phyloP scores from a whole-genome alignment of 768 basidiomycete genomes.

The Lactarius sanguifluus region DNA sequence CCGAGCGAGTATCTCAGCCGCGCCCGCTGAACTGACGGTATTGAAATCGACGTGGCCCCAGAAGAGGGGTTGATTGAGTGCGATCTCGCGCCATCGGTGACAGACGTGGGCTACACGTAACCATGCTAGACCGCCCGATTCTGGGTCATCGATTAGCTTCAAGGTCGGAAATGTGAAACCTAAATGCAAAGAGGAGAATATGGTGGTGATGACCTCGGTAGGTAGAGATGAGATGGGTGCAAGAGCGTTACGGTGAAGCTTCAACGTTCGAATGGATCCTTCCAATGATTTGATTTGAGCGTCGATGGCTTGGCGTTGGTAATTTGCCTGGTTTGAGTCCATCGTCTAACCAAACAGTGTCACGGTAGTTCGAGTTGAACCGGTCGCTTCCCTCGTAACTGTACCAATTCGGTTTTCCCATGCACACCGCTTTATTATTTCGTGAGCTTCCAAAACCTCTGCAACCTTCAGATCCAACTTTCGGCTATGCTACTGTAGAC shows the following conservation, averaged over 20 bases:
- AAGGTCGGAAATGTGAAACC: neutral
- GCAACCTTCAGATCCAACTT: too few species aligned
- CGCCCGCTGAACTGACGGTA: neutral
- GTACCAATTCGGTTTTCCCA: too few species aligned
- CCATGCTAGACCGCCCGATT: neutral
- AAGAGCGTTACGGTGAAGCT: neutral
- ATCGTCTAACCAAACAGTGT: neutral
- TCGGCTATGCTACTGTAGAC: too few species aligned
- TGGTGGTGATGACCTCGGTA: neutral
- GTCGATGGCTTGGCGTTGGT: neutral
- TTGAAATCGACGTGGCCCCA: neutral
- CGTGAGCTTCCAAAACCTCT: too few species aligned
- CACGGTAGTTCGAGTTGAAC: too few species aligned
- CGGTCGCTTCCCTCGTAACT: too few species aligned
- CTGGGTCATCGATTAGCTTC: neutral
- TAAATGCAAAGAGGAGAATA: neutral
- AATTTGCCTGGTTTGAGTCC: too few species aligned
- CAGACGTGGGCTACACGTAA: neutral
- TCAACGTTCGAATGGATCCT: neutral
- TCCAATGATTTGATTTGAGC: too few species aligned
- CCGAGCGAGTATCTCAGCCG: neutral
- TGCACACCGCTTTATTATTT: too few species aligned
- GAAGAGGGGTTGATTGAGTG: neutral
- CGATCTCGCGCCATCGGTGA: neutral
- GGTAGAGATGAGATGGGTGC: neutral